A percentile compares a stretch with the other conserved stretches of the same genome.
Conservation (phyloP, 2,329 filamentous ascomycete genomes). For the Westerdykella sp. region DNA sequence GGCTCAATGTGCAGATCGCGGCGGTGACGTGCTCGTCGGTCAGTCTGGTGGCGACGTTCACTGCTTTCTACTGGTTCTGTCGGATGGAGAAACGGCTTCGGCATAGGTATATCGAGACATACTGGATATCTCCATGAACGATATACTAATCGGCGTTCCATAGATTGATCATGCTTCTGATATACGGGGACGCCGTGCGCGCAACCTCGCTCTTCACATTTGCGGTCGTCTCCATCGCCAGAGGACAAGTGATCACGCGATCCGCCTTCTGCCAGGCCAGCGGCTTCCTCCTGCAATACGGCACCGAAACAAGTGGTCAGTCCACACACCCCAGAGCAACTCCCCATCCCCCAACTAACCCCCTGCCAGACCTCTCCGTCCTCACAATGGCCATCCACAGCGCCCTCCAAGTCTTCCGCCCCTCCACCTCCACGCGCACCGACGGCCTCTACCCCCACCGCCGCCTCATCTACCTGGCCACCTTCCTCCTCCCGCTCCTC, state of each 20-base stretch:
- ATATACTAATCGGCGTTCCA: neutral
- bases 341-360: conserved; percentile 3
- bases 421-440: conserved; percentile 41
- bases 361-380: conserved; percentile 55
- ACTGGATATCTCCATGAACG: neutral
- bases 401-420: conserved; percentile 63
- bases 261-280: conserved; percentile 60
- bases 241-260: conserved; percentile 46
- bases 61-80: conserved; percentile 65
- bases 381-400: conserved; percentile 69
- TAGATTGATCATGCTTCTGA: conserved; percentile 67
- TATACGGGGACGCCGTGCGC: conserved; percentile 67
- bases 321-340: conserved; percentile 2
- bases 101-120: conserved; percentile 51
- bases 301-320: conserved; percentile 59
- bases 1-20: conserved; percentile 28
- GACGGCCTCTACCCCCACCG: conserved; percentile 66
- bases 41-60: conserved; percentile 52
- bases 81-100: conserved; percentile 69
- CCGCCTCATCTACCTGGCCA: conserved; percentile 52
- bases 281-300: conserved; percentile 61
- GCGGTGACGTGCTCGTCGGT: conserved; percentile 37
- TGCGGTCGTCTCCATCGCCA: conserved; percentile 52
- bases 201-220: conserved; percentile 63
- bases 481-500: conserved; percentile 53